Percentiles rank a stretch among this genome's conserved stretches.
These are phyloP conservation scores for Cyberlindnera americana DNA, from an alignment of 805 yeast species.

Conservation along the genomic window DNA sequence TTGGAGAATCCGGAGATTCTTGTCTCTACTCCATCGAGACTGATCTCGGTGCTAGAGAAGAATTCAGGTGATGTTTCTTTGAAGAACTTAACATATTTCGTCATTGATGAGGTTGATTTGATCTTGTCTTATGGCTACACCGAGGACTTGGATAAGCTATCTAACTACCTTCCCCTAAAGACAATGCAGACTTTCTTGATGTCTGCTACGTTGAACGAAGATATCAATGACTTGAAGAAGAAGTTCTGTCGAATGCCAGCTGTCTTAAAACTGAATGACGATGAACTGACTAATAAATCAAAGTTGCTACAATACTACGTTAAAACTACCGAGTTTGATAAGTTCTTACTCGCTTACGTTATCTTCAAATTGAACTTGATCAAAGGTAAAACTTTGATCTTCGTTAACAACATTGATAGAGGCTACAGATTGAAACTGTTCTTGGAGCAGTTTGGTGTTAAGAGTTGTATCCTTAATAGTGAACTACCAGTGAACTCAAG, in stretches of 20 bases:
- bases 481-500: slow-evolving; percentile 93
- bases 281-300: slow-evolving; percentile 46
- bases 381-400: slow-evolving; percentile 85
- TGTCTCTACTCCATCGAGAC: slow-evolving; percentile 82
- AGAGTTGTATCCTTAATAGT: slow-evolving; percentile 82
- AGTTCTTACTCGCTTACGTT: slow-evolving; percentile 85
- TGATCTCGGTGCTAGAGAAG: slow-evolving; percentile 52
- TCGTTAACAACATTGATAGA: slow-evolving; percentile 93
- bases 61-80: slow-evolving; percentile 46
- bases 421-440: slow-evolving; percentile 90
- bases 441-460: slow-evolving; percentile 91
- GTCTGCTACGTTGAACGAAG: slow-evolving; percentile 95
- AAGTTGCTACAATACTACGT: slow-evolving; percentile 83
- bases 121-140: slow-evolving; percentile 86
- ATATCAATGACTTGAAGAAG: slow-evolving; percentile 69
- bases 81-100: slow-evolving; percentile 60
- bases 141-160: slow-evolving; percentile 72
- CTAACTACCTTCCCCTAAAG: slow-evolving; percentile 63
- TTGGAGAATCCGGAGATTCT: slow-evolving; percentile 75
- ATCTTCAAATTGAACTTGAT: slow-evolving; percentile 84
- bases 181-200: slow-evolving; percentile 84
- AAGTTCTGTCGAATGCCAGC: slow-evolving; percentile 83
- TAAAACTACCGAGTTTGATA: slow-evolving; percentile 84
- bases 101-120: slow-evolving; percentile 94
- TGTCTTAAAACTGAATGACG: slow-evolving; percentile 73